Evolutionary conservation across 164 flowering plant genomes (phyloP).

Genomic region (Euptelea pleiosperma): DNA sequence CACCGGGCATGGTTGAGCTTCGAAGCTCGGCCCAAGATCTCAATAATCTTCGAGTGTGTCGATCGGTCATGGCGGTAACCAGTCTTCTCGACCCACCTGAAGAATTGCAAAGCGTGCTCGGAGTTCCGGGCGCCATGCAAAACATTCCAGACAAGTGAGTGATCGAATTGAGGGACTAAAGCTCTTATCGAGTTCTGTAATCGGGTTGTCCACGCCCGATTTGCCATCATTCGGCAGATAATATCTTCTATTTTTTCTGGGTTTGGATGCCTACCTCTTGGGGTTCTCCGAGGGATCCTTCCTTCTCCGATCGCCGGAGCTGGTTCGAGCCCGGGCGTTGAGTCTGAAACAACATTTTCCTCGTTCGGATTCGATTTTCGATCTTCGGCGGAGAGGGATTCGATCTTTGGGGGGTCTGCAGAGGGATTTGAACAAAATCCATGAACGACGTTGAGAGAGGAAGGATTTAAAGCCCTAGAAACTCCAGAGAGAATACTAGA

Average conservation of each 20-base stretch:
- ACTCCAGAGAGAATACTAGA: too few species aligned
- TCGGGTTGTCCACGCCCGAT: conserved; percentile 74
- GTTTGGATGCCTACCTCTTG: conserved; percentile 41
- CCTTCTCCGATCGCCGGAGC: neutral
- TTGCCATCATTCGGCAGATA: conserved; percentile 76
- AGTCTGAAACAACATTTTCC: neutral
- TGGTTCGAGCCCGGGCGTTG: neutral
- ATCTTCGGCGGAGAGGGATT: conserved; percentile 1
- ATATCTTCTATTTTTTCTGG: conserved; percentile 55
- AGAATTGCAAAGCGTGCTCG: conserved; percentile 80
- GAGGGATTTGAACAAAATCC: conserved; percentile 14
- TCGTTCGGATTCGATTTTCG: neutral
- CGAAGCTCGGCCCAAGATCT: conserved; percentile 53
- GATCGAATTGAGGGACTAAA: conserved; percentile 60
- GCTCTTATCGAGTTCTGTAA: conserved; percentile 72
- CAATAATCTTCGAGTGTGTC: conserved; percentile 59
- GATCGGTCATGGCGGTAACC: conserved; percentile 56
- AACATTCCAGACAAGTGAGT: conserved; percentile 63
- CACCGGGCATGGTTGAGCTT: conserved; percentile 85
- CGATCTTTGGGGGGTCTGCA: conserved; percentile 15
- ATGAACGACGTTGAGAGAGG: conserved; percentile 15
- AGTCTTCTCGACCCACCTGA: conserved; percentile 78
- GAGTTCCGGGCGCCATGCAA: conserved; percentile 47
- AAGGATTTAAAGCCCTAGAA: conserved; percentile 15
- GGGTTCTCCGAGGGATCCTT: neutral